A percentile compares a stretch with the other conserved stretches of the same genome.
Evolutionary conservation across 495 filamentous ascomycete genomes (phyloP).

Genomic region (Pyrenopolyporus hunteri): DNA sequence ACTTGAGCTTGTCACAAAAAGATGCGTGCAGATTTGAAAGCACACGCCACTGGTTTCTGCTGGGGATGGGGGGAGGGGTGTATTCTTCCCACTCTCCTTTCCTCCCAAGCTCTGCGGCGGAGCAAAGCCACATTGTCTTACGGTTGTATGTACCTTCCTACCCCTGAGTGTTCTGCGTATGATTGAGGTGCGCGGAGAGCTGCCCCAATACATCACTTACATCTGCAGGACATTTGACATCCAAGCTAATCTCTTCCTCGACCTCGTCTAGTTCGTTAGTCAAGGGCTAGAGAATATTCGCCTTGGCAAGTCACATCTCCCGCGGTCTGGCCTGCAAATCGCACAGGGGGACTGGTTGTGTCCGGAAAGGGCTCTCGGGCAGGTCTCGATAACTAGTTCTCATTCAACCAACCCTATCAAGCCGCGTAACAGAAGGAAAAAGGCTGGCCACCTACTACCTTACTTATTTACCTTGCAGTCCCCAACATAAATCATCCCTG

Average conservation of each 20-base stretch:
- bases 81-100: constrained; percentile 14
- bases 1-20: constrained; percentile 27
- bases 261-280: constrained; percentile 13
- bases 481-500: constrained; percentile 40
- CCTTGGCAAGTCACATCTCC: constrained; percentile 38
- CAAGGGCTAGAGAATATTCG: constrained; percentile 19
- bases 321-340: constrained; percentile 35
- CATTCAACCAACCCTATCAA: constrained; percentile 38
- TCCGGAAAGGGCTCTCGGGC: constrained; percentile 25
- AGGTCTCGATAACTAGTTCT: constrained; percentile 31
- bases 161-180: constrained; percentile 35
- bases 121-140: constrained; percentile 38
- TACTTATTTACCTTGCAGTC: constrained; percentile 32
- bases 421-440: constrained; percentile 36
- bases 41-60: constrained; percentile 16
- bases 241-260: constrained; percentile 28
- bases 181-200: constrained; percentile 22
- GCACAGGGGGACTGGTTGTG: constrained; percentile 24
- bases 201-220: constrained; percentile 36
- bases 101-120: constrained; percentile 20
- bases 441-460: constrained; percentile 37
- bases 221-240: constrained; percentile 30
- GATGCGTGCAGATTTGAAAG: constrained; percentile 26
- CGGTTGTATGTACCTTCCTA: constrained; percentile 24
- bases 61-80: constrained; percentile 22